Conservation (phyloP, 495 filamentous ascomycete species). For the Hypoxylon subgilvum region DNA sequence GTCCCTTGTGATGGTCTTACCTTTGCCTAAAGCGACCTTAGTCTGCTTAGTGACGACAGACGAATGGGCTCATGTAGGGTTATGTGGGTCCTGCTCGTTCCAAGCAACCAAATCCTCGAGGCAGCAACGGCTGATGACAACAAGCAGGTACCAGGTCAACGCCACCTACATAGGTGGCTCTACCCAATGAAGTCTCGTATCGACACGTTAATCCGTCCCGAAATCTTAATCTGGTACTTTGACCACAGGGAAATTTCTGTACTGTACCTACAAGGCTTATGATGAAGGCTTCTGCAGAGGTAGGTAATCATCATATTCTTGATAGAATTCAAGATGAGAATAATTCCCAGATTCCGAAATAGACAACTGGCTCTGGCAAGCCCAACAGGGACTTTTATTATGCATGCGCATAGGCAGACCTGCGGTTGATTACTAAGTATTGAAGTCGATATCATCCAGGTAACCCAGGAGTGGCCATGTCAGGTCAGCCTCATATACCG, state of each 20-base stretch:
- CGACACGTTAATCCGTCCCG: conserved; percentile 29
- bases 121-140: conserved; percentile 36
- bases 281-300: neutral
- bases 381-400: no score
- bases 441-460: no score
- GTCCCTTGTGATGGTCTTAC: conserved; percentile 17
- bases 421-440: no score
- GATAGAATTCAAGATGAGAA: neutral
- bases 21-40: conserved; percentile 8
- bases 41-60: conserved; percentile 15
- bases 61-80: neutral
- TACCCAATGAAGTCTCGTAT: conserved; percentile 18
- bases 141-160: conserved; percentile 32
- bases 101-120: conserved; percentile 28
- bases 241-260: neutral
- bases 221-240: conserved; percentile 4
- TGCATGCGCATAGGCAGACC: no score
- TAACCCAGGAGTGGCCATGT: no score
- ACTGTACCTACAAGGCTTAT: conserved; percentile 17
- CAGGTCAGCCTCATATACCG: no score
- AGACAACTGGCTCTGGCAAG: no score
- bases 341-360: no score
- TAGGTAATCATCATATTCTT: conserved; percentile 1
- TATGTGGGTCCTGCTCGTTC: conserved; percentile 18
- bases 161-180: conserved; percentile 5